Evolutionary conservation across 2,329 filamentous ascomycete species (phyloP), one percentile per base, ranked within the genome.

Genomic region (Stachybotrys echinatus): DNA sequence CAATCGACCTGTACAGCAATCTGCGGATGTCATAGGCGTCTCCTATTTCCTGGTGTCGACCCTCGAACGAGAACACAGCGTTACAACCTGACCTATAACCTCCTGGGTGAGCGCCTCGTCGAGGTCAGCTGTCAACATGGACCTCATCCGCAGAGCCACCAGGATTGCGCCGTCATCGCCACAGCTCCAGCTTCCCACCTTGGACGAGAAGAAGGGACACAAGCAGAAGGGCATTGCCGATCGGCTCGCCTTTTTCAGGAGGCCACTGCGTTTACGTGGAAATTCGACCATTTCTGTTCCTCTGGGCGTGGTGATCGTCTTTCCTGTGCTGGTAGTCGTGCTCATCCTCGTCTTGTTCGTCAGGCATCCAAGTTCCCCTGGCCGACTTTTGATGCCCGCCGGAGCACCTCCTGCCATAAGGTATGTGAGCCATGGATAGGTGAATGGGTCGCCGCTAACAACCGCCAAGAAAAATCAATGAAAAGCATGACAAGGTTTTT

Each of bases 401-500:
- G 91, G 92, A 43, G 84, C 89, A 50, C 91, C 92, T 56, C 92
- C 92, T 39, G 83, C 88, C 45, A 95, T 96, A 71, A 85, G 92
- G 91, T 95, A 81, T 52, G 82, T 69, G 14, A 8, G 27, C 27
- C 27, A 34, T 8, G 10, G 14, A 8, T 10, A 34, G 27, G 14
- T 34, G 10, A 34, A 8, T 34, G 27, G 27, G 5, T 34, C 14
- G 10, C 2, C 14, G 27, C 27, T 34, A 34, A 34, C 27, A 34
- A 14, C 14, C 5, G 27, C 10, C 14, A 64, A 96, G 92, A 60
- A 92, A 91, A 83, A 99, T 99, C 61, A 96, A 88, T 72, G 94
- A 97, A 72, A 89, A 95, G 63, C 84, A 97, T 71, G 94, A 99
- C 73, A 96, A 95, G 71, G 91, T 96, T 47, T 99, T 99, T 63